Percentiles rank a stretch among this genome's conserved stretches.
Conservation (phyloP, 1,284 basidiomycete genomes). For the Austroboletus novae-zelandiae region DNA sequence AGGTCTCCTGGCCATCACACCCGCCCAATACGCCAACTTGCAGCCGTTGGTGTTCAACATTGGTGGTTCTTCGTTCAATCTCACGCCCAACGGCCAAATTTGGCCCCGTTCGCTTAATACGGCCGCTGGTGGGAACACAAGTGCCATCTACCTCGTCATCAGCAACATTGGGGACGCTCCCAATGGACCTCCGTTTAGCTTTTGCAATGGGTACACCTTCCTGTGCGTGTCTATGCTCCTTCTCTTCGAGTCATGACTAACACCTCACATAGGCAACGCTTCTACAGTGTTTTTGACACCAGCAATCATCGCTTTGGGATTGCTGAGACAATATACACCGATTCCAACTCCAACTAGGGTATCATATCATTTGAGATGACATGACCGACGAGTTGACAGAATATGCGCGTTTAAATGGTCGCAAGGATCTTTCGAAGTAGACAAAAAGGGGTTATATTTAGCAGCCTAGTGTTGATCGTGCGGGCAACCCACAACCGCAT, state of each 20-base stretch:
- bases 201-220: constrained; percentile 31
- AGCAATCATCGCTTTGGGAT: constrained; percentile 1
- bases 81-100: constrained; percentile 51
- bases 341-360: neutral
- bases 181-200: constrained; percentile 27
- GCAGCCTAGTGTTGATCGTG: too few relatives aligned
- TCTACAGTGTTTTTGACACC: constrained; percentile 50
- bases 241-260: neutral
- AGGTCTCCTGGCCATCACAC: constrained; percentile 41
- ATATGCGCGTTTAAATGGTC: too few relatives aligned
- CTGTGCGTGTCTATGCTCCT: constrained; percentile 28
- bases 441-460: too few relatives aligned
- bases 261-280: constrained; percentile 38
- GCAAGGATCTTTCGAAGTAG: too few relatives aligned
- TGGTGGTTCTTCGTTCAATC: constrained; percentile 34
- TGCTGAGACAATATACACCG: neutral
- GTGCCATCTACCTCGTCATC: constrained; percentile 45
- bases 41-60: constrained; percentile 44
- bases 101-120: constrained; percentile 50
- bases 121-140: constrained; percentile 38
- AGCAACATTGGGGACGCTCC: constrained; percentile 31
- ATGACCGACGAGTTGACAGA: too few relatives aligned
- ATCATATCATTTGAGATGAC: too few relatives aligned
- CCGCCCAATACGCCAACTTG: constrained; percentile 38
- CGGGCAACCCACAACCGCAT: too few relatives aligned